A percentile compares a stretch with the other conserved stretches of the same genome.
These are phyloP conservation scores for Lipomyces spencermartinsiae DNA, from an alignment of 805 yeast genomes.

Conservation along the genomic window DNA sequence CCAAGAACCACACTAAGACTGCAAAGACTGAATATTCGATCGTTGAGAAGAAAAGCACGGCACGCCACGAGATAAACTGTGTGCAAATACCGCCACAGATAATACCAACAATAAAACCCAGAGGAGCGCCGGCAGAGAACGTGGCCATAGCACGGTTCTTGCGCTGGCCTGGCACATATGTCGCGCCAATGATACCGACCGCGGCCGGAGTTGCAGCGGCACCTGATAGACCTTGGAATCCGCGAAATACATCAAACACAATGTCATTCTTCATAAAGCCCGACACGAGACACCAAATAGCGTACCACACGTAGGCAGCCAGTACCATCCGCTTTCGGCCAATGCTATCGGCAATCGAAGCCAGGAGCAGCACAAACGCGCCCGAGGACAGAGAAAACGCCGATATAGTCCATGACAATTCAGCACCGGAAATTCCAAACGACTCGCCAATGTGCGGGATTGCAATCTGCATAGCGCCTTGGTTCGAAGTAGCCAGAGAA, in stretches of 20 bases:
- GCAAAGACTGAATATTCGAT: conserved; percentile 46
- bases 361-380: conserved; percentile 52
- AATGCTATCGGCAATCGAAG: conserved; percentile 53
- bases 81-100: conserved; percentile 54
- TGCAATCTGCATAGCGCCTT: conserved; percentile 49
- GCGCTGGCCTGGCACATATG: conserved; percentile 42
- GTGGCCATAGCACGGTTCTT: conserved; percentile 41
- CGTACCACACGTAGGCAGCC: conserved; percentile 45
- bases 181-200: conserved; percentile 53
- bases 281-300: conserved; percentile 48
- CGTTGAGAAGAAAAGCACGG: conserved; percentile 50
- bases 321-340: conserved; percentile 51
- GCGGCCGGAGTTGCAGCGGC: conserved; percentile 57
- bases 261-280: conserved; percentile 44
- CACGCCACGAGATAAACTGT: conserved; percentile 51
- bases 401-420: conserved; percentile 52
- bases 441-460: conserved; percentile 47
- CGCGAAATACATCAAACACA: conserved; percentile 48
- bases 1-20: conserved; percentile 41
- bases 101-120: conserved; percentile 54
- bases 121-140: conserved; percentile 58
- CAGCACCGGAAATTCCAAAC: conserved; percentile 50
- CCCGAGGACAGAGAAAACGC: conserved; percentile 53
- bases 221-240: conserved; percentile 48
- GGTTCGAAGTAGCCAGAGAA: conserved; percentile 49